A percentile compares a stretch with the other conserved stretches of the same genome.
Evolutionary conservation across 2,329 filamentous ascomycete species (phyloP).

Genomic region (Aspergillus viridinutans): DNA sequence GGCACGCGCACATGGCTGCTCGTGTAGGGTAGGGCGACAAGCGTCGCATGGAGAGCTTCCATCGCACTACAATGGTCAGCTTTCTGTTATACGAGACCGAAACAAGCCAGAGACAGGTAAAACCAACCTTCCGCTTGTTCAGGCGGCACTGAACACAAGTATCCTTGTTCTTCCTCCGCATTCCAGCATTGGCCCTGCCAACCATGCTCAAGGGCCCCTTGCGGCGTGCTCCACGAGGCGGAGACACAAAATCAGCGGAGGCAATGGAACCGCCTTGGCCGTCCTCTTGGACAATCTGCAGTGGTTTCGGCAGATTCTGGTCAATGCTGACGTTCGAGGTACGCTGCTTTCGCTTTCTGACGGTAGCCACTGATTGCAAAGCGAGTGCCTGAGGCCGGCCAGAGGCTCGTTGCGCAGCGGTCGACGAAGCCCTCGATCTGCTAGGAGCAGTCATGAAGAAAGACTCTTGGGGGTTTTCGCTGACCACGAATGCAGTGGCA

Average conservation of each 20-base stretch:
- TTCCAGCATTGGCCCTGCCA: constrained; percentile 38
- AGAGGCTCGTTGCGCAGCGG: constrained; percentile 20
- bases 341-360: constrained; percentile 36
- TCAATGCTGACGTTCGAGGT: constrained; percentile 25
- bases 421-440: constrained; percentile 20
- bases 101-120: neutral
- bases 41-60: constrained; percentile 41
- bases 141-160: constrained; percentile 43
- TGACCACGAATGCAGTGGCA: constrained; percentile 34
- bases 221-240: constrained; percentile 39
- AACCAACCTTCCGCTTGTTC: constrained; percentile 42
- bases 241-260: constrained; percentile 40
- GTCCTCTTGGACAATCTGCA: constrained; percentile 44
- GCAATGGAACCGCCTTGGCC: constrained; percentile 40
- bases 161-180: constrained; percentile 42
- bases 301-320: constrained; percentile 26
- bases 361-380: constrained; percentile 28
- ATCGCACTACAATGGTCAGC: constrained; percentile 31
- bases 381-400: constrained; percentile 28
- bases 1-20: constrained; percentile 42
- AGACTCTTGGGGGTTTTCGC: constrained; percentile 29
- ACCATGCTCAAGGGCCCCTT: constrained; percentile 39
- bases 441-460: constrained; percentile 22
- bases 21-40: constrained; percentile 39
- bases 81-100: constrained; percentile 2